Evolutionary conservation across 148 eudicot species (phyloP).

Genomic region (Pharnaceum exiguum): DNA sequence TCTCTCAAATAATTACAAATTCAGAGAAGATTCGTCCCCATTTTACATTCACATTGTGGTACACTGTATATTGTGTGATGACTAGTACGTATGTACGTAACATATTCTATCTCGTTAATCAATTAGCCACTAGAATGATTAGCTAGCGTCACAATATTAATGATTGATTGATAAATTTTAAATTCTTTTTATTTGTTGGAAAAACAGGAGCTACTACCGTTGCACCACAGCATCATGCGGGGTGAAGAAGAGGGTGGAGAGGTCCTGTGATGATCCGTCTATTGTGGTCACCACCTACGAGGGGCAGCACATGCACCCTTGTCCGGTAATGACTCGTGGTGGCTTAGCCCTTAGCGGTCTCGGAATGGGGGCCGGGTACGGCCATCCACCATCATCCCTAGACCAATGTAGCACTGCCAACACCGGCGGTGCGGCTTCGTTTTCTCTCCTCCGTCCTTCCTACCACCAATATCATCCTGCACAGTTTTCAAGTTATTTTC

Average conservation of each 20-base stretch:
- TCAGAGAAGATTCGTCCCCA: too few relatives aligned
- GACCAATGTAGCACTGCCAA: constrained; percentile 38
- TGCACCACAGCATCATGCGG: constrained; percentile 85
- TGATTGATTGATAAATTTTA: too few relatives aligned
- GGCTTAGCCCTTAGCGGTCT: neutral
- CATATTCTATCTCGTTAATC: too few relatives aligned
- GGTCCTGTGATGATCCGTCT: constrained; percentile 60
- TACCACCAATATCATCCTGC: constrained; percentile 13
- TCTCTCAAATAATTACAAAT: too few relatives aligned
- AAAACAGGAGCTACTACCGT: constrained; percentile 80
- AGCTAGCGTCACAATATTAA: too few relatives aligned
- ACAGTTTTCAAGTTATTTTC: constrained; percentile 8
- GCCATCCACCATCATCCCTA: constrained; percentile 15
- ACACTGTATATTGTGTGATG: too few relatives aligned
- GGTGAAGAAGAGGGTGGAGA: constrained; percentile 83
- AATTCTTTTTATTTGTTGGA: neutral
- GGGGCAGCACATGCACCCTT: constrained; percentile 77
- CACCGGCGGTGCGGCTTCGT: constrained; percentile 13
- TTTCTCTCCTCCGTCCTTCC: neutral
- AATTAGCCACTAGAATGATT: too few relatives aligned
- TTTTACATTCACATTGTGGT: too few relatives aligned
- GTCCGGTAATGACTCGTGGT: constrained; percentile 46
- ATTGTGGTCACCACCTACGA: constrained; percentile 81
- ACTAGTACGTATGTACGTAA: too few relatives aligned
- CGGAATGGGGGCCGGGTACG: constrained; percentile 3